A percentile compares a stretch with the other conserved stretches of the same genome.
Conservation (phyloP, 805 yeast species). For the Wickerhamiella brachini region DNA sequence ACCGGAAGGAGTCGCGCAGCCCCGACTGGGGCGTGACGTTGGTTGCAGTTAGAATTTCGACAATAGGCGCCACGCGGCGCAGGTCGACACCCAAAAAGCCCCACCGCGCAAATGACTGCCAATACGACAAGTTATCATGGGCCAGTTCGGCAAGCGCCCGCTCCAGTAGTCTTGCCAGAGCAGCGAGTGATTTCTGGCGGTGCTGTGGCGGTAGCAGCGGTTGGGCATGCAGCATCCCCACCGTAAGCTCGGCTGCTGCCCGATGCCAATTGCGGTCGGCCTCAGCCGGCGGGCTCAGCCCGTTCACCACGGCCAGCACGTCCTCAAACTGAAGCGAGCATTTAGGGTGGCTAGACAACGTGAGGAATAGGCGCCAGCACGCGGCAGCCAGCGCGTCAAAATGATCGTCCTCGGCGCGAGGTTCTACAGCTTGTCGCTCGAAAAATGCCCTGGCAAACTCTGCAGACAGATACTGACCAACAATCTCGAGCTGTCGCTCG, state of each 20-base stretch:
- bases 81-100: slow-evolving; percentile 39
- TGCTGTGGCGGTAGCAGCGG: slow-evolving; percentile 1
- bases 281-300: slow-evolving; percentile 33
- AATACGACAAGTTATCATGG: slow-evolving; percentile 58
- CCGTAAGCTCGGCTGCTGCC: slow-evolving; percentile 46
- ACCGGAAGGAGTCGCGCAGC: slow-evolving; percentile 46
- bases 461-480: background rate
- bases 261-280: slow-evolving; percentile 70
- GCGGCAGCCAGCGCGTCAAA: slow-evolving; percentile 55
- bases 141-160: slow-evolving; percentile 43
- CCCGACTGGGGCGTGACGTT: slow-evolving; percentile 44
- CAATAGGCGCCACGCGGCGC: slow-evolving; percentile 48
- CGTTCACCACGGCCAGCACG: slow-evolving; percentile 35
- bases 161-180: background rate
- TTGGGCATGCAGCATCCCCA: slow-evolving; percentile 9
- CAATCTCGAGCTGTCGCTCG: background rate
- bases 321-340: slow-evolving; percentile 36
- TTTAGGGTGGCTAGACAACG: slow-evolving; percentile 34
- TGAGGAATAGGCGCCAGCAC: slow-evolving; percentile 37
- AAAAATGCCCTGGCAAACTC: slow-evolving; percentile 20
- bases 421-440: slow-evolving; percentile 47
- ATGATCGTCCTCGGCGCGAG: slow-evolving; percentile 36
- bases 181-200: background rate
- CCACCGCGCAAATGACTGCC: slow-evolving; percentile 72
- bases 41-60: slow-evolving; percentile 33